Conservation (phyloP, 2,329 filamentous ascomycete species). For the Sporothrix pallida region DNA sequence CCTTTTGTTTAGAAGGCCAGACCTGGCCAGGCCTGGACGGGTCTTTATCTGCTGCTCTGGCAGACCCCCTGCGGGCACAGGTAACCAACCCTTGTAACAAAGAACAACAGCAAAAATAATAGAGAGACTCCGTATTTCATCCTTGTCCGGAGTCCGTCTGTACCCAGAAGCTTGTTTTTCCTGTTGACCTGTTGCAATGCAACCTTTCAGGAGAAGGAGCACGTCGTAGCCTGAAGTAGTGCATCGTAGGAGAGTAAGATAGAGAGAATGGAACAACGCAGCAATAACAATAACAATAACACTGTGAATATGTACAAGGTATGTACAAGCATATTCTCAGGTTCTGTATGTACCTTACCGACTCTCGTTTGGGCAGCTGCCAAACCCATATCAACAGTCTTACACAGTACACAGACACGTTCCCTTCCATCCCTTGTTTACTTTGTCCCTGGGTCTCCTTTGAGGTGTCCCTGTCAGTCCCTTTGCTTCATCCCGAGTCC, state of each 20-base stretch:
- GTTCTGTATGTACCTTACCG: not conserved
- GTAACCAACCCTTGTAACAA: not conserved
- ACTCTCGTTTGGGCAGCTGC: not conserved
- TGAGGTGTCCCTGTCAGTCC: not conserved
- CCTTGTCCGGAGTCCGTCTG: not conserved
- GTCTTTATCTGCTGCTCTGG: not conserved
- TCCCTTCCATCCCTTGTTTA: conserved; percentile 11
- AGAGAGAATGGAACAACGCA: no score
- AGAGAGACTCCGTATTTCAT: not conserved
- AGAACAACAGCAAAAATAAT: not conserved
- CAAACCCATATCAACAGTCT: not conserved
- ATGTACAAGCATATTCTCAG: no score
- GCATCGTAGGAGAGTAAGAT: no score
- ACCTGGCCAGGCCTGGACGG: not conserved
- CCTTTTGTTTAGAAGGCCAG: not conserved
- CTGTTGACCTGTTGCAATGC: not conserved
- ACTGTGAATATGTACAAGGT: no score
- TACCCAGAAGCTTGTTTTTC: not conserved
- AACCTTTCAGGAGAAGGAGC: not conserved
- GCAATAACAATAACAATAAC: no score
- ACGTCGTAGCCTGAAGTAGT: not conserved
- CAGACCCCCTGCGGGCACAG: not conserved
- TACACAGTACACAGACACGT: not conserved
- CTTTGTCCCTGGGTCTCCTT: not conserved
- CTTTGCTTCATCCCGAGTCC: conserved; percentile 24